Base-by-base conservation (phyloP, 805 yeast species). In the Teunomyces aglyptinius region DNA sequence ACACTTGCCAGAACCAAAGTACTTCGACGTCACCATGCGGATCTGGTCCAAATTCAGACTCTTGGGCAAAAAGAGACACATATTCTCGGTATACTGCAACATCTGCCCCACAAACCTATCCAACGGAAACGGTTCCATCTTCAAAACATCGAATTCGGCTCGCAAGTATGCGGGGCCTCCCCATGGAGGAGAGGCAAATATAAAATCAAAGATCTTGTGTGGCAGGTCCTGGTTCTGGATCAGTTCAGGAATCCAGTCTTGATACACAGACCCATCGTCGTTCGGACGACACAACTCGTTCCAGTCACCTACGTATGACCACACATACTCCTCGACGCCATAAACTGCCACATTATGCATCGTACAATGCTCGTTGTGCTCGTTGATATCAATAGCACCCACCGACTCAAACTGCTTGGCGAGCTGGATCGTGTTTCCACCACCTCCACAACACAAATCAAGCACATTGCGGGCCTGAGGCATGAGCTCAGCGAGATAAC, bases 151-250 rank as follows among this genome's bases (percentile, higher is more conserved):
- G 61, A 76, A 84, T 2, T 45, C 46, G 2, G 53, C 50, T 0
- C 61, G 60, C 41, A 67, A 64, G 61, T 87, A 88, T 2, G 64
- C 59, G 0, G 89, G 86, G 0, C 96, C 96, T 28, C 94, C 95
- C 96, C 95, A 88, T 0, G 95, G 95, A 1, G 95, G 95, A 1
- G 92, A 85, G n/a, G 81, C 76, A 65, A 85, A 87, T 7, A 81
- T 72, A 43, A 83, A 70, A 53, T 81, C 86, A 32, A 78, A 73
- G 10, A 63, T 60, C 19, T 48, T 49, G 0, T 42, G 8, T n/a
- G 59, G 42, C 43, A 40, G 15, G 32, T 53, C 34, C 22, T 41
- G 48, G 49, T 55, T 39, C 46, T 48, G 51, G 22, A 28, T 27
- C 13, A 26, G 15, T 13, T 50, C 51, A 0, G 75, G 76, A 4